Evolutionary conservation across 352 stramenopile genomes (phyloP), one percentile per base, ranked within the genome.

Genomic region (Pythium utonaiense): DNA sequence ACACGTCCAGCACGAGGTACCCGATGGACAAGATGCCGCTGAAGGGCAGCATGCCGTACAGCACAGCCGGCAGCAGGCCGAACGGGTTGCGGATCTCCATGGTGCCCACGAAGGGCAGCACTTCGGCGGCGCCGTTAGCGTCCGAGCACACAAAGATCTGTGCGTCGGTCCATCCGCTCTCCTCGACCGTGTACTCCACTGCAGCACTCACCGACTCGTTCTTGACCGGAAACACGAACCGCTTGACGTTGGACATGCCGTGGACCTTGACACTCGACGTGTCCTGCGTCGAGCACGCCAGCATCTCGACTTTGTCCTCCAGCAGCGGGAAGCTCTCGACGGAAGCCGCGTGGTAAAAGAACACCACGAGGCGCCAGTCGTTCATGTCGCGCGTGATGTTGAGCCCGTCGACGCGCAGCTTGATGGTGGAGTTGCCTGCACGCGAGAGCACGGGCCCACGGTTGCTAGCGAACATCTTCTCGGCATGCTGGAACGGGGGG

Each of bases 21-120:
- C 83, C 85, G 28, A 88, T 47, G 22, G 81, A 71, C 42, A 93
- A 60, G 21, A 93, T 71, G 3, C 56, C 84, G 36, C 86, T 93
- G 64, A 96, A 96, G 5, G 87, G 87, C 36, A 95, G 65, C 76
- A 96, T 86, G 0, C 87, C 87, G 21, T 94, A 95, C 50, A 95
- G 74, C 41, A 90, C 81, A 0, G 83, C 87, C 0, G 87, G 87
- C 22, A 96, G 60, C 24, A 89, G 53, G 1, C 87, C 87, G 49
- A 94, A 95, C 34, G 85, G 83, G 53, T 96, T 96, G 25, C 74
- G 76, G 47, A 96, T 76, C 54, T 89, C 80, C 77, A 95, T 81
- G 9, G 69, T 78, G 3, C 87, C 87, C 27, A 56, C 31, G 57
- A 93, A 95, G 24, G 67, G 62, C 54, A 93, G 63, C 33, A 75